These are phyloP conservation scores for Colletotrichum truncatum DNA, from an alignment of 2,329 filamentous ascomycete genomes.

Conservation along the genomic window DNA sequence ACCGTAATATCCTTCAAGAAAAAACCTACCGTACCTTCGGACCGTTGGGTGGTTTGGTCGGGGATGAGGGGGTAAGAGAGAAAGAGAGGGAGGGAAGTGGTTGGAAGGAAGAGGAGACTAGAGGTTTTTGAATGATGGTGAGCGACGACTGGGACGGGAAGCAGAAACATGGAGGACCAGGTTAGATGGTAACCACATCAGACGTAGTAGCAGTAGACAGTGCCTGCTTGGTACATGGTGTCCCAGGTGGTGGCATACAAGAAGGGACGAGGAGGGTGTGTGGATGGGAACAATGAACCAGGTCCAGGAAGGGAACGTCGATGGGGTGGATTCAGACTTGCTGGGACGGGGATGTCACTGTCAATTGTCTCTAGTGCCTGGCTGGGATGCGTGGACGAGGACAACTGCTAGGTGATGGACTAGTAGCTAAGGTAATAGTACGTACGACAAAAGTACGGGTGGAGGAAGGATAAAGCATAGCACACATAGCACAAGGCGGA, in stretches of 20 bases:
- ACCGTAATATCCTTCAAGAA: conserved; percentile 1
- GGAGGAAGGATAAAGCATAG: background rate
- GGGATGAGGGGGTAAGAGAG: conserved; percentile 41
- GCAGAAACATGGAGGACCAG: conserved; percentile 14
- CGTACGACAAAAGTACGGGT: background rate
- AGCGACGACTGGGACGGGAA: conserved; percentile 31
- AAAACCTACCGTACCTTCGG: conserved; percentile 30
- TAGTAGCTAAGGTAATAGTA: background rate
- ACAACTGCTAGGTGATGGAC: background rate
- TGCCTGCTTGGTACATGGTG: background rate
- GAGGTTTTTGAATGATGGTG: conserved; percentile 50
- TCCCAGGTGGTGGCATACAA: background rate
- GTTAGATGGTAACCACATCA: conserved; percentile 9
- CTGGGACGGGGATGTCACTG: conserved; percentile 26
- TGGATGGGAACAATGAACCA: conserved; percentile 24
- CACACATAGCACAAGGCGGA: background rate
- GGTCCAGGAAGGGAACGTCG: conserved; percentile 27
- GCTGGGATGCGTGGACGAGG: background rate
- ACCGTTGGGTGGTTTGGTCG: conserved; percentile 30
- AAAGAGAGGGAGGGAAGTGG: conserved; percentile 31
- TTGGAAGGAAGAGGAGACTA: conserved; percentile 35
- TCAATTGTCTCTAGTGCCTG: conserved; percentile 10
- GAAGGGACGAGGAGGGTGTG: conserved; percentile 16
- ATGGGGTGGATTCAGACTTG: conserved; percentile 27
- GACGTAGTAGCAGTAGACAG: background rate